Evolutionary conservation across 1,139 yeast genomes (phyloP).

Genomic region (Pichia cactophila): DNA sequence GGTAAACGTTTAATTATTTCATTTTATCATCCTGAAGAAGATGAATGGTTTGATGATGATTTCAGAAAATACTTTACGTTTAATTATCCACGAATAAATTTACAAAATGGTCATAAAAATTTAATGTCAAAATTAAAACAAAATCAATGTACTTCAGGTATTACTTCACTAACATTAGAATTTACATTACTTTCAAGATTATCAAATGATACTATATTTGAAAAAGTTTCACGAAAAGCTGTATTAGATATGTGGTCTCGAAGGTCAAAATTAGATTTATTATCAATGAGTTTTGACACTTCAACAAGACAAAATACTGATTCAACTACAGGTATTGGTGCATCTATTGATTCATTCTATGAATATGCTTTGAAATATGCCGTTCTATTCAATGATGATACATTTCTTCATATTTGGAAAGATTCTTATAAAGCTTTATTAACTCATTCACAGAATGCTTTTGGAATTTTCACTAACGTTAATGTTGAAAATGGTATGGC

Average conservation of each 20-base stretch:
- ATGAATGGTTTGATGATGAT: constrained; percentile 28
- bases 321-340: constrained; percentile 73
- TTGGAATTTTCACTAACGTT: constrained; percentile 49
- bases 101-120: constrained; percentile 42
- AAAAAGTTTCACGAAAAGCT: constrained; percentile 51
- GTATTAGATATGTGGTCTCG: constrained; percentile 67
- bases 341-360: constrained; percentile 87
- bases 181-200: constrained; percentile 64
- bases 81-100: constrained; percentile 68
- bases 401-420: constrained; percentile 53
- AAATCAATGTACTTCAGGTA: constrained; percentile 85
- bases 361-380: constrained; percentile 81
- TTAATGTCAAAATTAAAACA: constrained; percentile 37
- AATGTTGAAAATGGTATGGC: constrained; percentile 45
- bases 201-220: constrained; percentile 70
- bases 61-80: constrained; percentile 24
- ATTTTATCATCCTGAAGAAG: constrained; percentile 40
- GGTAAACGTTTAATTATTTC: constrained; percentile 64
- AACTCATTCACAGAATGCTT: constrained; percentile 45
- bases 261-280: constrained; percentile 51
- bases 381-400: constrained; percentile 61
- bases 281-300: constrained; percentile 71
- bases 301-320: constrained; percentile 46
- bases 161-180: constrained; percentile 74
- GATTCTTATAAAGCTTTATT: constrained; percentile 51